Conservation (phyloP, 805 yeast species). For the Myxozyma neotropica region DNA sequence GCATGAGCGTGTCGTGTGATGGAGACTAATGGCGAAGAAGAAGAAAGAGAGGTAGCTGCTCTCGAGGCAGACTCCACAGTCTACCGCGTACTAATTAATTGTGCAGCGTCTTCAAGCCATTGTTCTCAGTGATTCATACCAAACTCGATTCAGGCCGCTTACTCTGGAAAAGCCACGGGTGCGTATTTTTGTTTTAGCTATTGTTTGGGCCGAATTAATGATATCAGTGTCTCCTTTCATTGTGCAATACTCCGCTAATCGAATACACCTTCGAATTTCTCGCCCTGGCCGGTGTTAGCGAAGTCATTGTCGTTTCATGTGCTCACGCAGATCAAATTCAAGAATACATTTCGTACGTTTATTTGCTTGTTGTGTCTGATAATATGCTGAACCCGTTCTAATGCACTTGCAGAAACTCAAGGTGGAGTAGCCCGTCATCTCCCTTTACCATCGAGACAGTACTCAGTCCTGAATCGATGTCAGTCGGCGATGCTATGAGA, state of each 20-base stretch:
- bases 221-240: conserved; percentile 70
- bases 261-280: conserved; percentile 94
- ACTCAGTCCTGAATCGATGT: conserved; percentile 80
- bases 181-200: conserved; percentile 11
- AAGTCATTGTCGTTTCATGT: conserved; percentile 87
- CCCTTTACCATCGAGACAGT: conserved; percentile 82
- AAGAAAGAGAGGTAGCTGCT: conserved; percentile 8
- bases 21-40: not conserved
- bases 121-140: conserved; percentile 90
- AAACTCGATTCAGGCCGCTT: conserved; percentile 89
- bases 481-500: conserved; percentile 97
- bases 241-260: conserved; percentile 90
- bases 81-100: not conserved
- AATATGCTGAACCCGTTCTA: too few species aligned
- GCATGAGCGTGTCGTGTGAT: too few species aligned
- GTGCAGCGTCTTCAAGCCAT: conserved; percentile 79
- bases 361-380: not conserved
- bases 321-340: conserved; percentile 89
- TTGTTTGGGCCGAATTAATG: not conserved
- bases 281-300: conserved; percentile 86
- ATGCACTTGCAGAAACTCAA: conserved; percentile 36
- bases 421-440: conserved; percentile 53
- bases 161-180: conserved; percentile 78
- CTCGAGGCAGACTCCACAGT: not conserved
- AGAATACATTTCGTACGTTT: conserved; percentile 61